These are phyloP conservation scores for Populus alba DNA, from an alignment of 345 rosid species.

Conservation along the genomic window DNA sequence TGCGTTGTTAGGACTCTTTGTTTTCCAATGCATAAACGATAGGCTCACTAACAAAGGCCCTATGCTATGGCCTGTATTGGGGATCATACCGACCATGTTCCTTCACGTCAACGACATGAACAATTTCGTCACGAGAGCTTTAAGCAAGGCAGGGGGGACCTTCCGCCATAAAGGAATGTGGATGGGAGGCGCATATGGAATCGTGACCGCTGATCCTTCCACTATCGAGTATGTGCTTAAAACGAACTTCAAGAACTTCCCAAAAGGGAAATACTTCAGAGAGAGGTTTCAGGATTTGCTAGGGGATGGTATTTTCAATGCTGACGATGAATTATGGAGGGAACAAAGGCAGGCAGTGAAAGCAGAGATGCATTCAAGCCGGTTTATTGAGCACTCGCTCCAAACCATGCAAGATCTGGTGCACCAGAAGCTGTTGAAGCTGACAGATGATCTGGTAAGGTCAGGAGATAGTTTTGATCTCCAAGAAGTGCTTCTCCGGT, in stretches of 20 bases:
- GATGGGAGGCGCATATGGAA: slow-evolving; percentile 54
- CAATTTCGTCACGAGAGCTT: slow-evolving; percentile 41
- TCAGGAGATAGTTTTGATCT: slow-evolving; percentile 53
- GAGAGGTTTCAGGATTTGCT: slow-evolving; percentile 64
- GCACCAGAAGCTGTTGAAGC: slow-evolving; percentile 49
- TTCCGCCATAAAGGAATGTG: slow-evolving; percentile 51
- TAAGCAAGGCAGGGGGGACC: slow-evolving; percentile 47
- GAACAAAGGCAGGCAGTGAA: slow-evolving; percentile 51
- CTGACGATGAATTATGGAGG: slow-evolving; percentile 63
- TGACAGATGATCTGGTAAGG: slow-evolving; percentile 35
- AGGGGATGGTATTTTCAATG: slow-evolving; percentile 69
- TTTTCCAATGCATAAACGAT: slow-evolving; percentile 46
- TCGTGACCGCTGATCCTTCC: slow-evolving; percentile 50
- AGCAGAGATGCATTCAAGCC: slow-evolving; percentile 59
- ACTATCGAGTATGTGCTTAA: slow-evolving; percentile 64
- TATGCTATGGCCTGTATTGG: slow-evolving; percentile 64
- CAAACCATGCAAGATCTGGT: slow-evolving; percentile 48
- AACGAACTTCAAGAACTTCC: slow-evolving; percentile 68
- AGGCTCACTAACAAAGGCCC: slow-evolving; percentile 55
- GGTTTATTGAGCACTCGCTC: slow-evolving; percentile 49
- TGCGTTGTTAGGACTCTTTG: slow-evolving; percentile 46
- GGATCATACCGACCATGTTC: slow-evolving; percentile 44
- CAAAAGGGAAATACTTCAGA: slow-evolving; percentile 59
- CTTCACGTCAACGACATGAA: slow-evolving; percentile 27
- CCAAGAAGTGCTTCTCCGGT: slow-evolving; percentile 66